Evolutionary conservation across 768 basidiomycete species (phyloP).

Genomic region (Fistulinella prunicolor): DNA sequence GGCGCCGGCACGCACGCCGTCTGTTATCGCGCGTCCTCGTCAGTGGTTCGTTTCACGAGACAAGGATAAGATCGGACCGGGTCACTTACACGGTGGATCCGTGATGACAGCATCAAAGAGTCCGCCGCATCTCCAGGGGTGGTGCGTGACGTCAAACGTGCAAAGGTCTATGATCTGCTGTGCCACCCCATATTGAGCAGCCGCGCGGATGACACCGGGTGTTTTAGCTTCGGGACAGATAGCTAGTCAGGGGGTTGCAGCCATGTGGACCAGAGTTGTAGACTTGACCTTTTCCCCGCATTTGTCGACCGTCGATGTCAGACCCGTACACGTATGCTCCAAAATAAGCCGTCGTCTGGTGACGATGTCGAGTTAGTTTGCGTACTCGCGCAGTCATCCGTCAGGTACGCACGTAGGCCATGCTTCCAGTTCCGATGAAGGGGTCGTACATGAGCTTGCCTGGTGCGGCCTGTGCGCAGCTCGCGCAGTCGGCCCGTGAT

Average conservation of each 20-base stretch:
- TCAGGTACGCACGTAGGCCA: conserved; percentile 63
- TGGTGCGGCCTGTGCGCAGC: conserved; percentile 60
- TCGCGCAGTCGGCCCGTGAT: not conserved
- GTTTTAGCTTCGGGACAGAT: conserved; percentile 30
- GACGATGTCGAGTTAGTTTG: not conserved
- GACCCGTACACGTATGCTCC: conserved; percentile 87
- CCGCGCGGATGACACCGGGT: conserved; percentile 78
- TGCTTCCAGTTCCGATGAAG: conserved; percentile 90
- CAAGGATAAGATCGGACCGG: not conserved
- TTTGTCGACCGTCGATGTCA: conserved; percentile 96
- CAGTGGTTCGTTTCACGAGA: not conserved
- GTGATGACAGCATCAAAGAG: conserved; percentile 94
- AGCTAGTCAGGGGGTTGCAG: not conserved
- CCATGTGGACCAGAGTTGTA: not conserved
- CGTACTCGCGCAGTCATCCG: not conserved
- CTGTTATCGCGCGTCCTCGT: conserved; percentile 38
- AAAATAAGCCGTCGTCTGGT: conserved; percentile 80
- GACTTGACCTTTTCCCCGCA: conserved; percentile 81
- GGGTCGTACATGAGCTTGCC: conserved; percentile 95
- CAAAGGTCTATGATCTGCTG: conserved; percentile 76
- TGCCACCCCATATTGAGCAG: conserved; percentile 77
- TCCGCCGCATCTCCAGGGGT: conserved; percentile 86
- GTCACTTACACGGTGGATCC: conserved; percentile 82
- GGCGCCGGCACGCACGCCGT: conserved; percentile 89
- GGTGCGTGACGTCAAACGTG: conserved; percentile 89